Conservation (phyloP, 441 rosid genomes). For the Dalechampia spathulata region DNA sequence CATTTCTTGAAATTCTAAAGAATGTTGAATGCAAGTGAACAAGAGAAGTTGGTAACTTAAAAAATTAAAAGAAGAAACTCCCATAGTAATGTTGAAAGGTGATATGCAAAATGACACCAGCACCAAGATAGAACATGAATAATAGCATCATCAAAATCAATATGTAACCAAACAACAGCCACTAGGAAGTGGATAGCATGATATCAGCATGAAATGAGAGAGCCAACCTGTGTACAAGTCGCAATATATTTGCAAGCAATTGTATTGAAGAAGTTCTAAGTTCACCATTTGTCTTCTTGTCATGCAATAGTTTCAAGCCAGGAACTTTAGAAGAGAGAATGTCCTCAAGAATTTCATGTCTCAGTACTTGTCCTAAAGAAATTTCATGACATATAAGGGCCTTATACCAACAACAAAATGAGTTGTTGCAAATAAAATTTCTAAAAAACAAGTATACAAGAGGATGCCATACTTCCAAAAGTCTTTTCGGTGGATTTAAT, state of each 20-base stretch:
- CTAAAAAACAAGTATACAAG: background rate
- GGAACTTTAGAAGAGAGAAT: conserved; percentile 66
- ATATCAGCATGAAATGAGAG: background rate
- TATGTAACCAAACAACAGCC: background rate
- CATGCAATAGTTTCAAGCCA: conserved; percentile 63
- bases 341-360: conserved; percentile 64
- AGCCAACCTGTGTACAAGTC: conserved; percentile 60
- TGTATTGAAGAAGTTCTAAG: conserved; percentile 35
- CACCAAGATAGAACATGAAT: background rate
- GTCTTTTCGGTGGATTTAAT: conserved; percentile 73
- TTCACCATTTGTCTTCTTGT: conserved; percentile 41
- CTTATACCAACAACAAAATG: conserved; percentile 2
- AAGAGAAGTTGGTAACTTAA: too few species aligned
- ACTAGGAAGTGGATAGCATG: background rate
- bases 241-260: conserved; percentile 56
- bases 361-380: conserved; percentile 70
- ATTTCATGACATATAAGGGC: conserved; percentile 15
- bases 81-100: background rate
- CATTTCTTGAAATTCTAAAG: too few species aligned
- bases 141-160: background rate
- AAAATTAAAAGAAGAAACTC: too few species aligned
- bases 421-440: too few species aligned
- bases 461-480: conserved; percentile 82
- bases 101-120: background rate
- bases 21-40: too few species aligned